Percentiles rank a stretch among this genome's conserved stretches.
Evolutionary conservation across 768 basidiomycete species (phyloP).

Genomic region (Calvatia gigantea): DNA sequence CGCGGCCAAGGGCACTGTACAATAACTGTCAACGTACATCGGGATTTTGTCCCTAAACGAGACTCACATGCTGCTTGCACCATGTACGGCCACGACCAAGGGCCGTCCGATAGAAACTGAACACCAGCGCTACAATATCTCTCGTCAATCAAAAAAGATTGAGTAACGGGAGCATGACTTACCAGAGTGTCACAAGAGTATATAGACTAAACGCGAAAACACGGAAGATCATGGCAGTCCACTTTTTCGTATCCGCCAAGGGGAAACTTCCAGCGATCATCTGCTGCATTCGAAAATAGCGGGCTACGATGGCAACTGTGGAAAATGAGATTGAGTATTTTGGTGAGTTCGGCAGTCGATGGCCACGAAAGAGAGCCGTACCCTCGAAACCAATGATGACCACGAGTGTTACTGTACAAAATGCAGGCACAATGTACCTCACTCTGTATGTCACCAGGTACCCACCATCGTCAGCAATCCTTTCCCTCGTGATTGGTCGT

Average conservation of each 20-base stretch:
- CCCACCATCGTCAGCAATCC: not conserved
- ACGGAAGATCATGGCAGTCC: slow-evolving; percentile 34
- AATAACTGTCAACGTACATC: slow-evolving; percentile 5
- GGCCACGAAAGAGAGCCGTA: slow-evolving; percentile 16
- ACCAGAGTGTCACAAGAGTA: slow-evolving; percentile 41
- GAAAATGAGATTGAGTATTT: too few relatives aligned
- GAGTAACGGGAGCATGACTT: slow-evolving; percentile 13
- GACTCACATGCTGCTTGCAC: slow-evolving; percentile 46
- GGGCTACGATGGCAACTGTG: slow-evolving; percentile 39
- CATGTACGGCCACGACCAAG: slow-evolving; percentile 37
- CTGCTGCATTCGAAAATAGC: slow-evolving; percentile 38
- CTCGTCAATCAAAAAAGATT: not conserved
- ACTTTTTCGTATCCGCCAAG: slow-evolving; percentile 34
- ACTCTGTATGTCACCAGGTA: slow-evolving; percentile 16
- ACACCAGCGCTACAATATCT: slow-evolving; percentile 29
- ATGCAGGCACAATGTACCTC: slow-evolving; percentile 36
- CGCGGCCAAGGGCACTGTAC: slow-evolving; percentile 45
- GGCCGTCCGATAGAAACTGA: slow-evolving; percentile 29
- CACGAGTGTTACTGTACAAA: slow-evolving; percentile 36
- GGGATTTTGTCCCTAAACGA: not conserved
- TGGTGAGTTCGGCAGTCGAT: not conserved
- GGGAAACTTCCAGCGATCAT: slow-evolving; percentile 35
- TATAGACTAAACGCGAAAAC: slow-evolving; percentile 42
- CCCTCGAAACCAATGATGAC: slow-evolving; percentile 45
- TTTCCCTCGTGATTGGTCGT: not conserved